These are phyloP conservation scores for Chaetoceros tenuissimus DNA, from an alignment of 108 stramenopile genomes.

Conservation along the genomic window DNA sequence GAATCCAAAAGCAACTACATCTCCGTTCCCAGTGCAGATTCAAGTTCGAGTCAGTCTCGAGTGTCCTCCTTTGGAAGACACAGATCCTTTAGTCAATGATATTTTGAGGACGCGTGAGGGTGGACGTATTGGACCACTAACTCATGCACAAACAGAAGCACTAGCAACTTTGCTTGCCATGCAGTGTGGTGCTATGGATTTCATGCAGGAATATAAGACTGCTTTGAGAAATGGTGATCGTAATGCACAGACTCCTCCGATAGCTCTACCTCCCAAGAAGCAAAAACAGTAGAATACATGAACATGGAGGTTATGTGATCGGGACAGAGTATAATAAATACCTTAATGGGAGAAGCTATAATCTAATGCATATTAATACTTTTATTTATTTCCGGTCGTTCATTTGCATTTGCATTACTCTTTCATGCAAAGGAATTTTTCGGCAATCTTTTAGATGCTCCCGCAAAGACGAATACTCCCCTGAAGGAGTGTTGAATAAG, in stretches of 20 bases:
- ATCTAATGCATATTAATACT: no score
- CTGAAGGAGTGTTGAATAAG: no score
- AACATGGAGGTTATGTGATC: not conserved
- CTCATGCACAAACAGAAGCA: conserved; percentile 71
- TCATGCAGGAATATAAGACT: conserved; percentile 73
- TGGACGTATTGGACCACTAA: conserved; percentile 72
- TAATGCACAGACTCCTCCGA: conserved; percentile 59
- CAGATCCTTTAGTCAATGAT: conserved; percentile 72
- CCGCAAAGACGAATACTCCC: no score
- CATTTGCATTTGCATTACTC: no score
- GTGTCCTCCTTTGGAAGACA: conserved; percentile 80
- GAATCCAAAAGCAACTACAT: conserved; percentile 74
- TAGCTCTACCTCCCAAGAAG: conserved; percentile 73
- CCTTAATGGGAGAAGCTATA: no score
- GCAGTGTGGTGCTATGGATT: conserved; percentile 78
- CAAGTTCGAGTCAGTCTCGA: conserved; percentile 73
- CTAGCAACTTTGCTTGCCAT: conserved; percentile 64
- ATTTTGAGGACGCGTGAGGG: conserved; percentile 70
- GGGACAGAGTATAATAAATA: no score
- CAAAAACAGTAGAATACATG: conserved; percentile 24
- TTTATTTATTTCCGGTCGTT: no score
- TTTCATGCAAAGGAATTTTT: no score
- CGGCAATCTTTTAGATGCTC: no score
- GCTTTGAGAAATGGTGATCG: conserved; percentile 40
- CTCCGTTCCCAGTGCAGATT: conserved; percentile 83